phyloP scores from a whole-genome alignment of 2,329 filamentous ascomycete species.

The Cladosporium oxysporum region DNA sequence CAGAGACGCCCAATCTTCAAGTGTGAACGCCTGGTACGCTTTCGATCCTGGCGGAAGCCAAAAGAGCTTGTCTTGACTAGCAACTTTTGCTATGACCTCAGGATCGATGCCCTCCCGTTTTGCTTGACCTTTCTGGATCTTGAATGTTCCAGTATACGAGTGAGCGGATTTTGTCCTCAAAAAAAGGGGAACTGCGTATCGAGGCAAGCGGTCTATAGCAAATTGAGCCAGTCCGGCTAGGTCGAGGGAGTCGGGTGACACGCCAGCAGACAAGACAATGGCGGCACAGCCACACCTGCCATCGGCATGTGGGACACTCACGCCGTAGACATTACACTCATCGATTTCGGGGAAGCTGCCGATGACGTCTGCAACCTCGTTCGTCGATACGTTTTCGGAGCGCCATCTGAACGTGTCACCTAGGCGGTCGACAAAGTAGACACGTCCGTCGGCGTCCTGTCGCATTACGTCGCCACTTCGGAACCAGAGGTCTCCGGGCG shows the following conservation, averaged over 20 bases:
- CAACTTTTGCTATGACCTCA: constrained; percentile 50
- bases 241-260: constrained; percentile 49
- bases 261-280: constrained; percentile 55
- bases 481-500: constrained; percentile 79
- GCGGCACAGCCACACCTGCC: constrained; percentile 81
- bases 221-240: constrained; percentile 65
- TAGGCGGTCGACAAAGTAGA: constrained; percentile 79
- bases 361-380: constrained; percentile 72
- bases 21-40: constrained; percentile 66
- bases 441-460: constrained; percentile 67
- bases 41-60: constrained; percentile 64
- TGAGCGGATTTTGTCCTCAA: constrained; percentile 64
- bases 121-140: constrained; percentile 78
- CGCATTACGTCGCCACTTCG: constrained; percentile 77
- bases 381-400: constrained; percentile 50
- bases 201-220: constrained; percentile 60
- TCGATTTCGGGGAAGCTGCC: constrained; percentile 65
- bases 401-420: constrained; percentile 81
- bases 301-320: constrained; percentile 76
- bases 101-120: constrained; percentile 73
- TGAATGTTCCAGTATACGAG: constrained; percentile 78
- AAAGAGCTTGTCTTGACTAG: constrained; percentile 54
- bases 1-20: constrained; percentile 68
- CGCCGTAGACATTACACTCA: constrained; percentile 85
- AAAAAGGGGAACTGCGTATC: constrained; percentile 76